Evolutionary conservation across 169 alveolate species (phyloP).

Genomic region (Plasmodium falciparum): DNA sequence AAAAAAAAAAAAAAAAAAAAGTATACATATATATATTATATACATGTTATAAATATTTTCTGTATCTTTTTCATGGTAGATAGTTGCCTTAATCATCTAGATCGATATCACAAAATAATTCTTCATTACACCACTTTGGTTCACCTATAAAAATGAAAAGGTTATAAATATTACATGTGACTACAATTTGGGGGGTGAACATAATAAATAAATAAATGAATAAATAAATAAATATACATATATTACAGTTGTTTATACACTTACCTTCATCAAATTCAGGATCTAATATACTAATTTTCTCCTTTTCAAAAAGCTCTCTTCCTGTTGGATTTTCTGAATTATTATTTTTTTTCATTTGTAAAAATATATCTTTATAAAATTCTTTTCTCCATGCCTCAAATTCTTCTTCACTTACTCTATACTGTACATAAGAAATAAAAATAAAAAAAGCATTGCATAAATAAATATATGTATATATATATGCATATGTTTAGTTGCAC

Average conservation of each 20-base stretch:
- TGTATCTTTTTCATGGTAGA: too few relatives aligned
- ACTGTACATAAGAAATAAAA: conserved; percentile 13
- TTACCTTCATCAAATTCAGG: conserved; percentile 55
- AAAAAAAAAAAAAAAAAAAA: too few relatives aligned
- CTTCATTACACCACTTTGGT: conserved; percentile 67
- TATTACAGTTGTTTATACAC: not conserved
- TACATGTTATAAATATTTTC: too few relatives aligned
- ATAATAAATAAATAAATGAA: not conserved
- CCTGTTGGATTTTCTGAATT: conserved; percentile 70
- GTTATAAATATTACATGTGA: too few relatives aligned
- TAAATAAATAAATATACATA: not conserved
- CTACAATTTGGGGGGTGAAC: not conserved
- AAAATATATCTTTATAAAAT: conserved; percentile 46
- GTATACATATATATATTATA: not conserved
- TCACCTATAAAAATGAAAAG: conserved; percentile 37
- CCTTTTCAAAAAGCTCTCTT: conserved; percentile 64
- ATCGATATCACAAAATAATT: conserved; percentile 59
- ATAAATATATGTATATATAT: not conserved
- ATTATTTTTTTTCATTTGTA: conserved; percentile 18
- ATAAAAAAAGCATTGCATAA: not conserved
- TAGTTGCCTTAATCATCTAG: conserved; percentile 6
- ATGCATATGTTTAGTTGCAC: not conserved
- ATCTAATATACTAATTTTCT: conserved; percentile 31
- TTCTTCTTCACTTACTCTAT: conserved; percentile 70
- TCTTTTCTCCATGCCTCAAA: conserved; percentile 73